Base-by-base conservation (phyloP, 352 stramenopile species). In the Achlya hypogyna region DNA sequence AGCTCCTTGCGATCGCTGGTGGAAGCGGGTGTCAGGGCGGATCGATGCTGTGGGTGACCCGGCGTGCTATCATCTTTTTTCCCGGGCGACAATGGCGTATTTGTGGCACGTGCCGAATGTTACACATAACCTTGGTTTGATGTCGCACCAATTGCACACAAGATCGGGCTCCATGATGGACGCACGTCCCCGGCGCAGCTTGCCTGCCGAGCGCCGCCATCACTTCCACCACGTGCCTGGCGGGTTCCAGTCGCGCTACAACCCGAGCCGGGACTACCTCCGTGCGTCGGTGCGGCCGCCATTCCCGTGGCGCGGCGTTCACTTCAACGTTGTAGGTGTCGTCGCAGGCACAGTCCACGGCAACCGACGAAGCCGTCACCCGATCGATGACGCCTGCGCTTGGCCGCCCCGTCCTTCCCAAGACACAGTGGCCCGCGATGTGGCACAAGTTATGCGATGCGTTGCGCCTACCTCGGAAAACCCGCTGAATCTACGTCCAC, bases 161-260 rank as follows among this genome's bases (percentile, higher is more conserved):
- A 45, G 38, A 45, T 45, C 38, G 38, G n/a, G 12, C 12, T 12
- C 31, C 10, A 56, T 56, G 31, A 10, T 38, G 8, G 49, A 54
- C 29, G 23, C 16, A 10, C 49, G 31, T n/a, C n/a, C n/a, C 25
- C 31, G 49, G 10, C 16, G 31, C 49, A 12, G 31, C 49, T n/a
- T 31, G 12, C 12, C 2, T 3, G 25, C 25, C 31, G 25, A 12
- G 10, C 49, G 25, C 12, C 31, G 12, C 4, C 10, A 20, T n/a
- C 49, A n/a, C 49, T 56, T 56, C 49, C 49, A 56, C 49, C 12
- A 56, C 12, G 49, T 56, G 12, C 49, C 49, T 20, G 49, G 49
- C 25, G 49, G 49, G 12, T 56, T 56, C 31, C 49, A 56, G 49
- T 27, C 25, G 25, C 49, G 49, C 31, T 56, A 35, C 31, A 12